Percentiles rank a stretch among this genome's conserved stretches.
These are phyloP conservation scores for Castanea sativa DNA, from an alignment of 306 rosid genomes.

Conservation along the genomic window DNA sequence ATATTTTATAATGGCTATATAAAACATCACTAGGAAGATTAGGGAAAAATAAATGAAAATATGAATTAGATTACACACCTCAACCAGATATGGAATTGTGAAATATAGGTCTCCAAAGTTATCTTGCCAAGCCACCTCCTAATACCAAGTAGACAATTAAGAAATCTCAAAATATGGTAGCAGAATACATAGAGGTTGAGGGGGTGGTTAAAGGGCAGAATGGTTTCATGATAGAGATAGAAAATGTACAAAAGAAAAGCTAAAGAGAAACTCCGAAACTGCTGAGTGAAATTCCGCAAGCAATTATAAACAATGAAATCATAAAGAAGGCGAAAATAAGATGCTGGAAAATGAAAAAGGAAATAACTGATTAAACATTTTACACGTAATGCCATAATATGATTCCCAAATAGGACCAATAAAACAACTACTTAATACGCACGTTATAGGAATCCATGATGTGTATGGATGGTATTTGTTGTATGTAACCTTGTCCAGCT, in stretches of 20 bases:
- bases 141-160: conserved; percentile 18
- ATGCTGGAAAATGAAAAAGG: conserved; percentile 1
- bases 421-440: conserved; percentile 32
- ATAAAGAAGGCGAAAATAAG: conserved; percentile 9
- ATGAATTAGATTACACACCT: conserved; percentile 53
- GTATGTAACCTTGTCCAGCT: conserved; percentile 94
- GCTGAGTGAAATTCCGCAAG: conserved; percentile 92
- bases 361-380: background rate
- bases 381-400: background rate
- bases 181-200: background rate
- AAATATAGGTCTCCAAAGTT: conserved; percentile 96
- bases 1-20: background rate
- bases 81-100: conserved; percentile 99
- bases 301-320: conserved; percentile 84
- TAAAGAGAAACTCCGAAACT: conserved; percentile 73
- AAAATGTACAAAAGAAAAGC: conserved; percentile 86
- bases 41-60: conserved; percentile 4
- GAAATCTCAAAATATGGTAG: conserved; percentile 14
- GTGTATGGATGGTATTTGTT: conserved; percentile 96
- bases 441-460: conserved; percentile 99
- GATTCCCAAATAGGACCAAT: conserved; percentile 6
- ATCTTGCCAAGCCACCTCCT: conserved; percentile 98
- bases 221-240: conserved; percentile 25
- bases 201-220: background rate
- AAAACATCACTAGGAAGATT: background rate